Percentiles rank a stretch among this genome's conserved stretches.
These are phyloP conservation scores for Linum usitatissimum DNA, from an alignment of 345 rosid species.

Conservation along the genomic window DNA sequence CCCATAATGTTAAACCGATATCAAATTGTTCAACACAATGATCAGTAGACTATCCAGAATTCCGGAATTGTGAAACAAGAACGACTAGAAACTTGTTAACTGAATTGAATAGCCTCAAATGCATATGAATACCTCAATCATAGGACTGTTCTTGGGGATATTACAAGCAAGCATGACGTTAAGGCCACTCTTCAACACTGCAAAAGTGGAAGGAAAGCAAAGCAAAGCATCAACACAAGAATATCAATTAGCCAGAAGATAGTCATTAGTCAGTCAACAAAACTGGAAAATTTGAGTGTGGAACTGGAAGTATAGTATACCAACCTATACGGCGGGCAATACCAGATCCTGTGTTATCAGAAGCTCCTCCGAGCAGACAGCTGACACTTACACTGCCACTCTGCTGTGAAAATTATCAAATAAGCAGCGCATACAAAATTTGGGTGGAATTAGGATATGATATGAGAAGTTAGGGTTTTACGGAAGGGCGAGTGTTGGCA, in stretches of 20 bases:
- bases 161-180: conserved; percentile 69
- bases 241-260: not conserved
- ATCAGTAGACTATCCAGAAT: not conserved
- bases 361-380: conserved; percentile 64
- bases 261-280: no score
- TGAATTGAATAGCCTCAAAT: not conserved
- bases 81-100: not conserved
- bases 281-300: not conserved
- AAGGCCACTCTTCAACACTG: conserved; percentile 82
- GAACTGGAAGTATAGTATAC: no score
- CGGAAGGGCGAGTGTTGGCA: conserved; percentile 65
- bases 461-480: conserved; percentile 1
- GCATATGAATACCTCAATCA: conserved; percentile 50
- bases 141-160: conserved; percentile 72
- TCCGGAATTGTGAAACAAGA: not conserved
- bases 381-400: conserved; percentile 57
- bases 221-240: not conserved
- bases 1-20: not conserved
- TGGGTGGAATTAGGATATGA: no score
- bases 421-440: not conserved
- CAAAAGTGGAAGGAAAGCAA: conserved; percentile 7
- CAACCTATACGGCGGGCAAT: conserved; percentile 83
- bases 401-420: conserved; percentile 21
- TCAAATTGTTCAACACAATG: no score
- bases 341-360: conserved; percentile 83